Evolutionary conservation across 768 basidiomycete species (phyloP), one percentile per base, ranked within the genome.

Genomic region (Calocybe gangraenosa): DNA sequence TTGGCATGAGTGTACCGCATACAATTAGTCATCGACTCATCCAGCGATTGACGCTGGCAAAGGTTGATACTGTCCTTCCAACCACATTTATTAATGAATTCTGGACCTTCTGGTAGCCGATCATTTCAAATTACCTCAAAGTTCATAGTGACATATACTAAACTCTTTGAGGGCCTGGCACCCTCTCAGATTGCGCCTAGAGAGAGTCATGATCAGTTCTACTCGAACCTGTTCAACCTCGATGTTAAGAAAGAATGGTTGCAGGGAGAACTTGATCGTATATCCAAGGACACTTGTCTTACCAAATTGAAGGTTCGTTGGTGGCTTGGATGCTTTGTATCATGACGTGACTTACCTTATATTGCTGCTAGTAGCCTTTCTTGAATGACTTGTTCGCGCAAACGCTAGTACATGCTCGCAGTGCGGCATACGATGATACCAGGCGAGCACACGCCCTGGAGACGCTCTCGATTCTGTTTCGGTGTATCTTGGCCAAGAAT

Each of bases 401-500:
- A 19, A 83, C 79, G 50, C 54, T 79, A 32, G 47, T 50, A 7
- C 64, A 69, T 43, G 66, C 70, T 8, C 68, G 62, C 17, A 61
- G 55, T n/a, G 54, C 57, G 8, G 51, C 59, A 21, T 59, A 67
- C 39, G 59, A 65, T 15, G 67, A 67, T 40, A 61, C 67, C 40
- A 60, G 57, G 41, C 70, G 65, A 48, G 64, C 48, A 0, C 71
- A 77, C 50, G 75, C 82, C 3, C 50, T 84, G 13, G 70, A 77
- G 51, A 79, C 78, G 1, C 59, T 84, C 28, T 62, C 70, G 0
- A 60, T 79, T 11, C 23, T 79, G 3, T 55, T 75, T 17, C 70
- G 74, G 8, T 66, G 66, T 42, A 57, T 82, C 14, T 64, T 86
- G 42, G 65, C 65, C 30, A 85, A 85, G 62, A 74, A 76, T 43